Percentiles rank a stretch among this genome's conserved stretches.
These are phyloP conservation scores for Brettanomyces sp. DNA, from an alignment of 805 yeast genomes.

Conservation along the genomic window DNA sequence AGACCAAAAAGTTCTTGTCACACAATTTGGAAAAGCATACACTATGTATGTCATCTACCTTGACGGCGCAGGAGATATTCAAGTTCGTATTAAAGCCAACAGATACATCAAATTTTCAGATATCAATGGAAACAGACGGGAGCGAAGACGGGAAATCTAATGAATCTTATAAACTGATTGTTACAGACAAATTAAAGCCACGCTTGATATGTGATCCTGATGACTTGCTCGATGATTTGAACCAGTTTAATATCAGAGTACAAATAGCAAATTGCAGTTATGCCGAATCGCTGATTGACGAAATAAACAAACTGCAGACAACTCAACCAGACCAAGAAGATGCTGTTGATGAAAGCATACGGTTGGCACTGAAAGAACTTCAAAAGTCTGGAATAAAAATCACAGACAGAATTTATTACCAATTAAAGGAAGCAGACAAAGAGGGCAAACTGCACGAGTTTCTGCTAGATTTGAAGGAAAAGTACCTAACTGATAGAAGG, in stretches of 20 bases:
- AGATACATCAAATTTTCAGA: background rate
- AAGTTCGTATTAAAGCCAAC: background rate
- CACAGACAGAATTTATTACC: slow-evolving; percentile 10
- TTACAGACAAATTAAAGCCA: slow-evolving; percentile 8
- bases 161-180: background rate
- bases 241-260: slow-evolving; percentile 13
- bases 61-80: slow-evolving; percentile 22
- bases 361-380: slow-evolving; percentile 15
- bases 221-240: slow-evolving; percentile 14
- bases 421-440: slow-evolving; percentile 15
- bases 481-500: slow-evolving; percentile 17
- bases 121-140: background rate
- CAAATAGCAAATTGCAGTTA: slow-evolving; percentile 17
- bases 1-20: slow-evolving; percentile 15
- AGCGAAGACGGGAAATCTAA: background rate
- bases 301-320: background rate
- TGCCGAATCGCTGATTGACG: slow-evolving; percentile 8
- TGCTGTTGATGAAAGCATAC: slow-evolving; percentile 3
- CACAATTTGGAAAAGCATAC: slow-evolving; percentile 10
- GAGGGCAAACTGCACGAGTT: slow-evolving; percentile 21
- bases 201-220: slow-evolving; percentile 22
- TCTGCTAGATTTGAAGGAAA: slow-evolving; percentile 20
- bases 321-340: slow-evolving; percentile 7
- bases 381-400: slow-evolving; percentile 15
- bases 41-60: slow-evolving; percentile 15